phyloP scores from a whole-genome alignment of 1,284 basidiomycete genomes.

The Termitomyces sp. region DNA sequence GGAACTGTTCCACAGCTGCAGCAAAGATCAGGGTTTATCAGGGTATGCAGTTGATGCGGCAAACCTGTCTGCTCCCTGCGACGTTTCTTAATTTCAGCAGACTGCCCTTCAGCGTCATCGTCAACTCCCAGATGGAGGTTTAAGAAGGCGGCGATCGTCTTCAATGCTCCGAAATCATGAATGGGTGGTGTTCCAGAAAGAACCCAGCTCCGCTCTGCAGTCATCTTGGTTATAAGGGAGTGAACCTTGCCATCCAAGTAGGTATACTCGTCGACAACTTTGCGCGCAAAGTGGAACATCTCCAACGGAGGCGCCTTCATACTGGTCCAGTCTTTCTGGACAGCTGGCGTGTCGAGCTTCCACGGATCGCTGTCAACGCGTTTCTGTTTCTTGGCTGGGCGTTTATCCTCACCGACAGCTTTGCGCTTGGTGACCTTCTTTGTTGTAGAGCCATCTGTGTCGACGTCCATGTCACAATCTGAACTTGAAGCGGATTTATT shows the following conservation, averaged over 20 bases:
- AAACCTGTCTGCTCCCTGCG: conserved; percentile 79
- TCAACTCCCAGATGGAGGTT: conserved; percentile 85
- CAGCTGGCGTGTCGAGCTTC: conserved; percentile 62
- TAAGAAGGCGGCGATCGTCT: conserved; percentile 86
- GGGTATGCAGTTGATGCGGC: conserved; percentile 16
- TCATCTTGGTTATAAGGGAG: conserved; percentile 72
- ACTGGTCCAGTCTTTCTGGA: conserved; percentile 70
- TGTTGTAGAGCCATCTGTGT: conserved; percentile 37
- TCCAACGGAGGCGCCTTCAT: conserved; percentile 84
- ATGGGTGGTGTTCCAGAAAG: conserved; percentile 95
- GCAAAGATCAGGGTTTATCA: conserved; percentile 1
- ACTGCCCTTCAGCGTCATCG: conserved; percentile 82
- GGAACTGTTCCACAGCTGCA: conserved; percentile 87
- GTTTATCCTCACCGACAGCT: conserved; percentile 38
- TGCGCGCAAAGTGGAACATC: conserved; percentile 87
- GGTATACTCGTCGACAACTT: conserved; percentile 94
- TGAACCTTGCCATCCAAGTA: conserved; percentile 83
- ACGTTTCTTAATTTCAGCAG: conserved; percentile 72
- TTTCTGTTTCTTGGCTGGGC: conserved; percentile 53
- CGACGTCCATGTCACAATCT: conserved; percentile 52
- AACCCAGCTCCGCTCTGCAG: conserved; percentile 85
- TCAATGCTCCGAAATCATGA: conserved; percentile 85
- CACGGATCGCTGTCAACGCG: conserved; percentile 75
- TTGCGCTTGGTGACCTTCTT: conserved; percentile 48
- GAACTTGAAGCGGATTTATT: conserved; percentile 20